These are phyloP conservation scores for Colletotrichum liriopes DNA, from an alignment of 2,329 filamentous ascomycete species.

Conservation along the genomic window DNA sequence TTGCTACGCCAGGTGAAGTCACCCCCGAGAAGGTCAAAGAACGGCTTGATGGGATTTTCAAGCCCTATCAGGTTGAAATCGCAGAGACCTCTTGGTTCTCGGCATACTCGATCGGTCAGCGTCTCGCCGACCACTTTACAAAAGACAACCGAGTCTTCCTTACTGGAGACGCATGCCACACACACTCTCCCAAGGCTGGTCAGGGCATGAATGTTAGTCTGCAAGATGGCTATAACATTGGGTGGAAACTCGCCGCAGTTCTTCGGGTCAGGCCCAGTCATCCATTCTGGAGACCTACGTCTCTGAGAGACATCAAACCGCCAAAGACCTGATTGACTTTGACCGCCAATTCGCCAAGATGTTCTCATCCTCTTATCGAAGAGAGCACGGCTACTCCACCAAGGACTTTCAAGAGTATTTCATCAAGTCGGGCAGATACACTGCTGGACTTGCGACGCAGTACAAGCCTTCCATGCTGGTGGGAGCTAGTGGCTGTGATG, in stretches of 20 bases:
- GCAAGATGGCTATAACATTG: slow-evolving; percentile 87
- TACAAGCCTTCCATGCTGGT: slow-evolving; percentile 69
- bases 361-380: slow-evolving; percentile 73
- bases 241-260: slow-evolving; percentile 96
- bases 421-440: slow-evolving; percentile 70
- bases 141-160: slow-evolving; percentile 80
- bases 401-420: slow-evolving; percentile 72
- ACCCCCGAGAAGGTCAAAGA: slow-evolving; percentile 67
- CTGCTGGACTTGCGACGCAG: slow-evolving; percentile 70
- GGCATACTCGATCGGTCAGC: slow-evolving; percentile 83
- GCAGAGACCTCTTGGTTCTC: slow-evolving; percentile 80
- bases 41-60: slow-evolving; percentile 67
- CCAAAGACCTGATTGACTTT: slow-evolving; percentile 87
- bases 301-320: slow-evolving; percentile 85
- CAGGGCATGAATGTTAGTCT: slow-evolving; percentile 88
- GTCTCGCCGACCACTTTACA: slow-evolving; percentile 78
- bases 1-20: slow-evolving; percentile 62
- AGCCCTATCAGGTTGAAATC: slow-evolving; percentile 73
- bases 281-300: slow-evolving; percentile 88
- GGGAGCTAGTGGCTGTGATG: slow-evolving; percentile 49
- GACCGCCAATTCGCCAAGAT: slow-evolving; percentile 92
- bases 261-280: slow-evolving; percentile 83
- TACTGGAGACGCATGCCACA: slow-evolving; percentile 83
- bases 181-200: slow-evolving; percentile 82
- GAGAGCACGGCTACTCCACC: slow-evolving; percentile 57